Evolutionary conservation across 75 land plant genomes (phyloP).

Genomic region (Larix kaempferi): DNA sequence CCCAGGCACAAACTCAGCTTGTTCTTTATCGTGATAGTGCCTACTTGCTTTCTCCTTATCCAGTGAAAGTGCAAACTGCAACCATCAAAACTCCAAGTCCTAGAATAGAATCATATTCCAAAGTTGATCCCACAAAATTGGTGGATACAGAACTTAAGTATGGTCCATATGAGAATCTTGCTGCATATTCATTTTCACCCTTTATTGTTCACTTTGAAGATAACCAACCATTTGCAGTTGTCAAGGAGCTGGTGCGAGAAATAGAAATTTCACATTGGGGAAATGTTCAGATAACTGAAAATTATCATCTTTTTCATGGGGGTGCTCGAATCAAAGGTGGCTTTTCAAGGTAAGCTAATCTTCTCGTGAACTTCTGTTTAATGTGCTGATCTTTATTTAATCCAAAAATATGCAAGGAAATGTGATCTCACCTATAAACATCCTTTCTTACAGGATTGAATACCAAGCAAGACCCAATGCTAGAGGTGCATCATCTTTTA

Average conservation of each 20-base stretch:
- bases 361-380: background rate
- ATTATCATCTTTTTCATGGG: slow-evolving; percentile 70
- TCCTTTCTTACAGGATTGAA: slow-evolving; percentile 65
- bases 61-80: slow-evolving; percentile 61
- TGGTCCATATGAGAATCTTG: slow-evolving; percentile 85
- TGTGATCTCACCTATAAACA: background rate
- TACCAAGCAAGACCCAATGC: slow-evolving; percentile 65
- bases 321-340: slow-evolving; percentile 91
- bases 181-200: slow-evolving; percentile 50
- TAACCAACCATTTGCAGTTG: slow-evolving; percentile 88
- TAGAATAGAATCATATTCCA: slow-evolving; percentile 86
- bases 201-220: slow-evolving; percentile 79
- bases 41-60: slow-evolving; percentile 74
- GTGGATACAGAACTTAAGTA: slow-evolving; percentile 74
- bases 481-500: slow-evolving; percentile 77
- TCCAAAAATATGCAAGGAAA: background rate
- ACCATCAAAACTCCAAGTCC: slow-evolving; percentile 61
- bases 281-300: slow-evolving; percentile 83
- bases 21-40: slow-evolving; percentile 84
- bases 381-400: background rate
- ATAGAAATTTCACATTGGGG: slow-evolving; percentile 99
- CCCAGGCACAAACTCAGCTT: slow-evolving; percentile 80
- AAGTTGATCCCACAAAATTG: slow-evolving; percentile 64
- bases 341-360: slow-evolving; percentile 75
- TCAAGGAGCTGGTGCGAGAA: slow-evolving; percentile 71